Base-by-base conservation (phyloP, 495 filamentous ascomycete genomes). In the Xylaria curta region DNA sequence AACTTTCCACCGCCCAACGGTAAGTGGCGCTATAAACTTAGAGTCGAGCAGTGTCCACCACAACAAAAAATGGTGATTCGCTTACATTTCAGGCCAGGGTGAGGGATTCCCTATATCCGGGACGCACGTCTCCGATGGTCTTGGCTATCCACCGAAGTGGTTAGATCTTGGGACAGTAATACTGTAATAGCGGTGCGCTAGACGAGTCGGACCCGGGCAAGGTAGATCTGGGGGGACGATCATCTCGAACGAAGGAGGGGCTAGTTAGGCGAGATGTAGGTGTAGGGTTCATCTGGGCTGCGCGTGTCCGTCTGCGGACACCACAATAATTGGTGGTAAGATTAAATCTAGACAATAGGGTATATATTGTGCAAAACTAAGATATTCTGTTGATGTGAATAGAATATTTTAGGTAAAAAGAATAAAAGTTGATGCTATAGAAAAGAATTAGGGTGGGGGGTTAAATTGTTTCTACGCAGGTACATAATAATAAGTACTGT, bases 161-260 rank as follows among this genome's bases (percentile, higher is more conserved):
- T 44, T 33, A 26, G 26, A 33, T 21, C 44, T 26, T 65, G 24
- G 24, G 33, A 10, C 12, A 42, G 19, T 38, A 28, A 36, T 59
- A 19, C 38, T 42, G 26, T 26, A 54, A 17, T 19, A 47, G 44
- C 61, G 46, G 26, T 44, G 38, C 17, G 36, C 59, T 62, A 15
- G 28, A 36, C 56, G 26, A 33, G 54, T 58, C 17, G 54, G 54
- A 19, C 26, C 28, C 54, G 24, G 28, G 54, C 54, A 6, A 47
- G 38, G 40, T 53, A 51, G 63, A 66, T 66, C 63, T 54, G 47
- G 63, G 63, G 63, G 26, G 46, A 42, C 64, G 64, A 66, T 66
- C 64, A 66, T 53, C 31, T 66, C 17, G 64, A 17, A 42, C 46
- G 19, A 8, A 54, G 33, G 64, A 42, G n/a, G 44, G 17, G 44